Base-by-base conservation (phyloP, 1,139 yeast species). In the Kodamaea anthophila region DNA sequence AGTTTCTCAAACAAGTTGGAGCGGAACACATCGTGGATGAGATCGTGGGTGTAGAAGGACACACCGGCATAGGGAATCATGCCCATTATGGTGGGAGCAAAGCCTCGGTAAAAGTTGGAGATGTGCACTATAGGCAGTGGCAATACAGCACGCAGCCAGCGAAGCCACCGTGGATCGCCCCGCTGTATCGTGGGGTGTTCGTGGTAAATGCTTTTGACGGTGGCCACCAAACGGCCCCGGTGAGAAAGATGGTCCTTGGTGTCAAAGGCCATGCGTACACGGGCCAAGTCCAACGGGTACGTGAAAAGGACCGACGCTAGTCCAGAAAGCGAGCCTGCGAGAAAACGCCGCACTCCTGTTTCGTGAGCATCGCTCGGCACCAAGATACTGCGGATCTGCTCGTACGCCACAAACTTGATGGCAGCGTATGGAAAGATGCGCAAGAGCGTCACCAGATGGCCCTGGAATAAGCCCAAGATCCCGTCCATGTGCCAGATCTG, bases 31-130 rank as follows among this genome's bases (percentile, higher is more conserved):
- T 91, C 99, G 54, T 88, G 97, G 37, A 88, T 67, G 35, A 78
- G 55, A 56, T 91, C 99, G 54, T 91, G 97, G 3, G 96, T 84
- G 59, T 88, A 84, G 49, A 91, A 91, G 1, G 96, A 84, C 2
- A 88, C 96, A 8, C 99, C 99, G 2, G 99, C 98, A 51, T 91
- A 91, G 1, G 98, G 98, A 12, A 91, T 68, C 95, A 91, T 88
- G 10, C 99, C 99, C 23, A 87, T 51, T 22, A 91, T 78, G 0
- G 99, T 91, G 13, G 98, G 96, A 5, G 84, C 75, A 58, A 88
- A 91, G 2, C 99, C 99, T 37, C 96, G 68, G 57, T 91, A 91
- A 52, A 87, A 91, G 59, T 88, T 87, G 18, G 83, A 61, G 9
- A 74, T 38, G 5, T 70, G 55, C 23, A 66, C 58, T 2, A 71